Base-by-base conservation (phyloP, 2,329 filamentous ascomycete species). In the Alternaria solani region DNA sequence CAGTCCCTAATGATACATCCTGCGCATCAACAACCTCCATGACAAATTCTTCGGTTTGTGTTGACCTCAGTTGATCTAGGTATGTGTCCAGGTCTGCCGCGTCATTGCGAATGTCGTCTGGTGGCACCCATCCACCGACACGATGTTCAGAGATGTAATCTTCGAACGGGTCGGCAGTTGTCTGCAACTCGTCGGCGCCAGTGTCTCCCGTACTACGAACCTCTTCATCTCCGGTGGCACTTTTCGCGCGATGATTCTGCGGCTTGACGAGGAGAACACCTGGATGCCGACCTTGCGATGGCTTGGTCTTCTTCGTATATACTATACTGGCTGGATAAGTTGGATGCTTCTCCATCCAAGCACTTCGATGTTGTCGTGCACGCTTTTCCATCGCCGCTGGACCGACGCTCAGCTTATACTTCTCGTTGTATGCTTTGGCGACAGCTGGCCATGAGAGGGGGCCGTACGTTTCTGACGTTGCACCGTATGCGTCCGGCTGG, bases 341-440 rank as follows among this genome's bases (percentile, higher is more conserved):
- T 25, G 57, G 63, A 32, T 57, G 51, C 9, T 48, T 48, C 23
- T 4, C 43, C 28, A 64, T 25, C 61, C 57, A 63, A 12, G 38
- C 39, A 4, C 41, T 8, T 38, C 62, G 49, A 26, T 61, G 55
- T 43, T 61, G 46, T 7, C 62, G 46, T 9, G 20, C 58, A 6
- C 63, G 62, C 51, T 68, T 68, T 18, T 64, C 59, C 44, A 64
- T 61, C 0, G 64, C 59, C 14, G 64, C 59, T 56, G 48, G 30
- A 23, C 41, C 42, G 7, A 56, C 28, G 12, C 48, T 42, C n/a
- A 47, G 26, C 9, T 54, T 25, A 16, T 61, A 61, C 44, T 44
- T 52, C 47, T 61, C 8, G n/a, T 57, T 65, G 42, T 65, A 68
- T 11, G 55, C 32, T 32, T 51, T 36, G 9, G 59, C 59, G 5